Evolutionary conservation across 345 rosid genomes (phyloP).

Genomic region (Rhodamnia rubescens): DNA sequence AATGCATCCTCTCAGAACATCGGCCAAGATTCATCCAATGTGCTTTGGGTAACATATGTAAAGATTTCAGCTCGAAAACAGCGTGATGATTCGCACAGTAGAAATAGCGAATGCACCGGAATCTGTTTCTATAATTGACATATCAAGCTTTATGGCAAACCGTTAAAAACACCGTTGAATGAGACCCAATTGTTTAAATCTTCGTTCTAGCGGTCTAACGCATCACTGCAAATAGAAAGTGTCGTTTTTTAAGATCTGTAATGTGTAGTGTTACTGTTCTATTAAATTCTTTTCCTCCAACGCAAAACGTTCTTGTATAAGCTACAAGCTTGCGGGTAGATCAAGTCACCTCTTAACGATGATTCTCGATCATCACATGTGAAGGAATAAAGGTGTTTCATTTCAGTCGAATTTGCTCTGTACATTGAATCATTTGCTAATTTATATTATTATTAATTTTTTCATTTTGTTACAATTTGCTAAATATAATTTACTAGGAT

Average conservation of each 20-base stretch:
- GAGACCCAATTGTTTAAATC: neutral
- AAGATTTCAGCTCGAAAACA: neutral
- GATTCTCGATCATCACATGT: neutral
- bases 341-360: neutral
- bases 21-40: neutral
- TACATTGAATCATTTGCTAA: neutral
- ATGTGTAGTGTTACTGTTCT: neutral
- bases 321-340: neutral
- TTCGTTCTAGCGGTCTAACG: neutral
- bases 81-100: neutral
- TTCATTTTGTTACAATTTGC: neutral
- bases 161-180: neutral
- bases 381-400: neutral
- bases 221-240: neutral
- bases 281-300: neutral
- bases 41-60: neutral
- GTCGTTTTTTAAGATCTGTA: neutral
- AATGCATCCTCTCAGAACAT: neutral
- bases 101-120: neutral
- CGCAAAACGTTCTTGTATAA: neutral
- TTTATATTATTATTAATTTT: neutral
- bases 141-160: neutral
- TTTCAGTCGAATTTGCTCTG: neutral
- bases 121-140: neutral
- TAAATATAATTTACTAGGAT: neutral